Evolutionary conservation across 2,329 filamentous ascomycete species (phyloP), one percentile per base, ranked within the genome.

Genomic region (Fusarium phyllophilum): DNA sequence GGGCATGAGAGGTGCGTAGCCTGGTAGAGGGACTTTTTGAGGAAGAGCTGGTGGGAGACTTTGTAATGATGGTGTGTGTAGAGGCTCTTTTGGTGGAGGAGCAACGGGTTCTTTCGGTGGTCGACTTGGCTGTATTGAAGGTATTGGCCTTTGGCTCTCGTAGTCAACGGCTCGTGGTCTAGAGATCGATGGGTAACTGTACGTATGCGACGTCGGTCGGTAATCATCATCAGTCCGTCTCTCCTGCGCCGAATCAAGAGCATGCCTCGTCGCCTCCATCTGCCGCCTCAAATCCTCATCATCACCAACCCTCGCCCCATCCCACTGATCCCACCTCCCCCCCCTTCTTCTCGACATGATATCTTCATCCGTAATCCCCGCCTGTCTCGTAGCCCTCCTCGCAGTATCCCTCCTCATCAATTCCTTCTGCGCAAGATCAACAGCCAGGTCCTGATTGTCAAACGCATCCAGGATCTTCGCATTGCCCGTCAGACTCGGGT

Each of bases 361-460:
- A 68, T 90, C 88, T 61, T 89, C 87, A 55, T 87, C 85, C 1
- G 87, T 84, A 5, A 90, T 84, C 1, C 88, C 90, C 33, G 89
- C 86, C 73, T 89, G 87, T 38, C 88, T 86, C 33, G 87, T 89
- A 17, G 86, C 87, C 72, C 85, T 88, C 68, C 90, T 86, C 46
- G 86, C 87, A 20, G 88, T 89, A 76, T 93, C 91, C 73, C 94
- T 87, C 46, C 93, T 87, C 63, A 84, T 86, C 65, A 95, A 88
- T 81, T 97, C 94, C 62, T 89, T 89, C 71, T 92, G 90, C 1
- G 94, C 94, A 36, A 97, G 82, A 73, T 92, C 89, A 12, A 97
- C 91, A 1, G 94, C 95, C 51, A 97, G 83, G 17, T 95, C 92
- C 71, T 91, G 89, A 71, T 97, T 87, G 64, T 94, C 90, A 3